A percentile compares a stretch with the other conserved stretches of the same genome.
Conservation (phyloP, 345 rosid genomes). For the Adansonia digitata region DNA sequence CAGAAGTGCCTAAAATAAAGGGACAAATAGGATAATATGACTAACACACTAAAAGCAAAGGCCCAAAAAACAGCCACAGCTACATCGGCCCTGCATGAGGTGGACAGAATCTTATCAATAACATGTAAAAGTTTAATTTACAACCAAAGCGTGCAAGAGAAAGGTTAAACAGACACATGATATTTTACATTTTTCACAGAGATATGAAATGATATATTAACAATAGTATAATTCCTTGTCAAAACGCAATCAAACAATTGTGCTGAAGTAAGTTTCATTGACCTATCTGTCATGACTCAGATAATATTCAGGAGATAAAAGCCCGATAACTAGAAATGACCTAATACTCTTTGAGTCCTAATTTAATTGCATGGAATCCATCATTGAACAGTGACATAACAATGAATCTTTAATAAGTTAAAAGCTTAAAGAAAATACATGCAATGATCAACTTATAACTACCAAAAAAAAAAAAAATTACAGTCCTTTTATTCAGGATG, state of each 20-base stretch:
- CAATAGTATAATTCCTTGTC: not conserved
- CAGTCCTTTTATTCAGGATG: too few relatives aligned
- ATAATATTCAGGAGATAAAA: not conserved
- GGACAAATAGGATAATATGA: constrained; percentile 27
- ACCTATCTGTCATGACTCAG: not conserved
- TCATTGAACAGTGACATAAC: not conserved
- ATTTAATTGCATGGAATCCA: not conserved
- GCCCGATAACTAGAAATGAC: not conserved
- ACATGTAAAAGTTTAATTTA: not conserved
- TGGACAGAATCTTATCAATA: not conserved
- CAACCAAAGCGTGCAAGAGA: not conserved
- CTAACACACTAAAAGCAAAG: constrained; percentile 27
- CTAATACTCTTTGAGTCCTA: not conserved
- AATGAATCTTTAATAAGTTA: not conserved
- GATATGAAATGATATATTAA: not conserved
- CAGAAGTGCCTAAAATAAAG: constrained; percentile 31
- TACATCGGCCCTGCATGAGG: constrained; percentile 42
- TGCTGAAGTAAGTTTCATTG: not conserved
- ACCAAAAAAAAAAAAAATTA: not conserved
- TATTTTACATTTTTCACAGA: not conserved
- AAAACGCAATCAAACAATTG: not conserved
- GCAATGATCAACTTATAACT: not conserved
- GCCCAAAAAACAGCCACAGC: constrained; percentile 44
- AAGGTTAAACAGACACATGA: not conserved
- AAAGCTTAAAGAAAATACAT: not conserved